phyloP scores from a whole-genome alignment of 75 land plant species.

The Sequoia sempervirens region DNA sequence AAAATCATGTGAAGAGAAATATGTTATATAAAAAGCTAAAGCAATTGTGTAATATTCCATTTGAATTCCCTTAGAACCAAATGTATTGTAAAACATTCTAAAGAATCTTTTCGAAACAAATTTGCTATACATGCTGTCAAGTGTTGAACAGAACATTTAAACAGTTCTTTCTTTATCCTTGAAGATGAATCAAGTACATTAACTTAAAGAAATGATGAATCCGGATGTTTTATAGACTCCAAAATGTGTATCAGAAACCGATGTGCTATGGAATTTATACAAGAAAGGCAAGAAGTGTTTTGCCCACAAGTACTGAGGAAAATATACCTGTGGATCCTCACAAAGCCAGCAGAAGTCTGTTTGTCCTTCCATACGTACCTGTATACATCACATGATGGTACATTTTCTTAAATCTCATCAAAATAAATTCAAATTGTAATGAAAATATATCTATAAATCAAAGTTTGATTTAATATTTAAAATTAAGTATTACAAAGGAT shows the following conservation, averaged over 20 bases:
- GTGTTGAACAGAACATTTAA: not conserved
- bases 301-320: not conserved
- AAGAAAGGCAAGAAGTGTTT: not conserved
- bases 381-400: slow-evolving; percentile 1
- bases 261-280: not conserved
- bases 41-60: not conserved
- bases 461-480: not conserved
- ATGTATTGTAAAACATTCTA: not conserved
- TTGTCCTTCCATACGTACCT: slow-evolving; percentile 80
- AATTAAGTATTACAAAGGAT: not conserved
- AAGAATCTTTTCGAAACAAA: not conserved
- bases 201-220: not conserved
- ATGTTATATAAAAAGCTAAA: not conserved
- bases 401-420: not conserved
- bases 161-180: not conserved
- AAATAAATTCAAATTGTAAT: not conserved
- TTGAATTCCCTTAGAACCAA: not conserved
- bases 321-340: slow-evolving; percentile 76
- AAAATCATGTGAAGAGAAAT: not conserved
- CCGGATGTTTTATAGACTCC: not conserved
- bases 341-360: slow-evolving; percentile 92
- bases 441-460: not conserved
- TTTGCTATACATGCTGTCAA: not conserved
- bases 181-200: not conserved
- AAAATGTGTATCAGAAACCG: not conserved